These are phyloP conservation scores for Xylaria curta DNA, from an alignment of 495 filamentous ascomycete species.

Conservation along the genomic window DNA sequence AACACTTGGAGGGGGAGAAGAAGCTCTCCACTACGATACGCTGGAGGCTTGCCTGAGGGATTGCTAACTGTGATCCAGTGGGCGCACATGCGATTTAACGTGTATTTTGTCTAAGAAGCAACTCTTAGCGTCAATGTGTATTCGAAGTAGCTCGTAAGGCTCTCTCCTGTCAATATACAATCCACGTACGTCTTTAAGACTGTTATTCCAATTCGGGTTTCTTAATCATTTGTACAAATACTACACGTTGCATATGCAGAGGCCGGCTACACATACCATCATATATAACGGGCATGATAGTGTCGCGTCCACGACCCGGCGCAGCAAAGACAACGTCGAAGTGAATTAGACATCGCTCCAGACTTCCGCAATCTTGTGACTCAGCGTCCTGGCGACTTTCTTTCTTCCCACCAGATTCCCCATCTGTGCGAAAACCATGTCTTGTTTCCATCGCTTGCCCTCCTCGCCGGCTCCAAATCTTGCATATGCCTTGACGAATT, in stretches of 20 bases:
- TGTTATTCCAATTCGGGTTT: not conserved
- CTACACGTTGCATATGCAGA: not conserved
- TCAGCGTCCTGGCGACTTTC: constrained; percentile 68
- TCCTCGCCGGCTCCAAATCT: constrained; percentile 51
- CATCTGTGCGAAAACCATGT: constrained; percentile 61
- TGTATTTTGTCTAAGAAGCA: not conserved
- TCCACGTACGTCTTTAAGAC: not conserved
- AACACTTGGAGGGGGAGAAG: too few species aligned
- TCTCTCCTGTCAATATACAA: not conserved
- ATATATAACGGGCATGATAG: not conserved
- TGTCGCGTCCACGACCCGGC: not conserved
- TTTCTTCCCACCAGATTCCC: constrained; percentile 67
- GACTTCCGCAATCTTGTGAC: constrained; percentile 74
- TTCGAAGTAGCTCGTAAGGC: not conserved
- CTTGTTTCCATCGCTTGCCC: constrained; percentile 55
- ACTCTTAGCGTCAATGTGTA: not conserved
- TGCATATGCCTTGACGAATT: constrained; percentile 72
- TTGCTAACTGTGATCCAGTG: constrained; percentile 23
- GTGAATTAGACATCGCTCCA: constrained; percentile 61
- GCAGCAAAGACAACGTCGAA: not conserved
- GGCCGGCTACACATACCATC: not conserved
- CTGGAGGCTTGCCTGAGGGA: not conserved
- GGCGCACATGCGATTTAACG: constrained; percentile 13
- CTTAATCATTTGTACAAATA: not conserved
- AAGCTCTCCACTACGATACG: not conserved